Evolutionary conservation across 2,329 filamentous ascomycete species (phyloP).

Genomic region (Aspergillus luchuensis): DNA sequence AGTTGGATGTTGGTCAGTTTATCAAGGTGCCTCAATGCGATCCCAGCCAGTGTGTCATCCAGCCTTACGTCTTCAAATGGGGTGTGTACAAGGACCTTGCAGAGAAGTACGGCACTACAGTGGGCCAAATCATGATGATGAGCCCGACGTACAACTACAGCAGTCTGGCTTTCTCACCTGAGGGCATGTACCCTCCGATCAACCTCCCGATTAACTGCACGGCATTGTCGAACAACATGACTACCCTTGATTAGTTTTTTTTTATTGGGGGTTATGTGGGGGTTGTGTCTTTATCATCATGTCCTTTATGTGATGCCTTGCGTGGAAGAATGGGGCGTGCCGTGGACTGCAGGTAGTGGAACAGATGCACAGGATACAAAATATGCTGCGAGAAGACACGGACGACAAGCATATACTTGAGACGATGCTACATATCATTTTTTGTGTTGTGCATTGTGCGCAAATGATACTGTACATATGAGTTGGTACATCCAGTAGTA

Average conservation of each 20-base stretch:
- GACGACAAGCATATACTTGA: no score
- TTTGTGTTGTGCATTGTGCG: no score
- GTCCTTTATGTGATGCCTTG: no score
- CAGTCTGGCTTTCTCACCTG: neutral
- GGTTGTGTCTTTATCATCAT: no score
- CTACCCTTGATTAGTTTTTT: neutral
- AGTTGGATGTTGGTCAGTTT: constrained; percentile 10
- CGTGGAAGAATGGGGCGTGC: no score
- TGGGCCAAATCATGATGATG: constrained; percentile 23
- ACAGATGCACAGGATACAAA: no score
- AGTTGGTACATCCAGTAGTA: no score
- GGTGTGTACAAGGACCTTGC: constrained; percentile 26
- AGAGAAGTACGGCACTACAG: constrained; percentile 17
- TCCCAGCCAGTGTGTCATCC: constrained; percentile 16
- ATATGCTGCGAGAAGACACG: no score
- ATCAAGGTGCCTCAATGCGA: constrained; percentile 19
- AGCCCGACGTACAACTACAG: constrained; percentile 23
- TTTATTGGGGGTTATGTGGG: no score
- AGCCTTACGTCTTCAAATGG: constrained; percentile 17
- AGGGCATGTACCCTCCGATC: neutral
- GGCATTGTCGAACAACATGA: neutral
- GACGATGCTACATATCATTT: no score
- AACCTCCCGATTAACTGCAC: constrained; percentile 1
- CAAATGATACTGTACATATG: no score
- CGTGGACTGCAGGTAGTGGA: no score